Percentiles rank a stretch among this genome's conserved stretches.
These are phyloP conservation scores for Sporothrix pseudoabietina DNA, from an alignment of 2,329 filamentous ascomycete species.

Conservation along the genomic window DNA sequence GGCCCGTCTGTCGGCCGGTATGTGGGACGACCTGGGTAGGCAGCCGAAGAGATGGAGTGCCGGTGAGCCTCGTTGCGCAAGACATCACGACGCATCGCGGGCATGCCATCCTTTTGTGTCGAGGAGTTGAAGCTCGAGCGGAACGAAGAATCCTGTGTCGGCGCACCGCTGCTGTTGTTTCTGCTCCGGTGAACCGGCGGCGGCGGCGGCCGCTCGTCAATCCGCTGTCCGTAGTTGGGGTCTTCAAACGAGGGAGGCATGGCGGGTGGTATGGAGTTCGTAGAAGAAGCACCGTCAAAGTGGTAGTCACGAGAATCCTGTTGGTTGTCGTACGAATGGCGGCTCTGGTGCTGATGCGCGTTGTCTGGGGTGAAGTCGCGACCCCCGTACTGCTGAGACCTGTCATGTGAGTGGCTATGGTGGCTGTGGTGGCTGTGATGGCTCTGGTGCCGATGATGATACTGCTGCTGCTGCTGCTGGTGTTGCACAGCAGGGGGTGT, in stretches of 20 bases:
- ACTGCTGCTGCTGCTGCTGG: slow-evolving; percentile 21
- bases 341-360: slow-evolving; percentile 1
- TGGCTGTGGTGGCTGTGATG: slow-evolving; percentile 26
- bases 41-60: slow-evolving; percentile 47
- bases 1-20: slow-evolving; percentile 54
- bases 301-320: slow-evolving; percentile 44
- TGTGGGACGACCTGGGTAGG: slow-evolving; percentile 56
- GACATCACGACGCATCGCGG: slow-evolving; percentile 61
- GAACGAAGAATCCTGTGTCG: slow-evolving; percentile 46
- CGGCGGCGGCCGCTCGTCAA: slow-evolving; percentile 54
- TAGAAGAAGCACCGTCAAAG: slow-evolving; percentile 19
- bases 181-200: slow-evolving; percentile 58
- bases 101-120: slow-evolving; percentile 46
- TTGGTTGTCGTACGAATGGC: slow-evolving; percentile 39
- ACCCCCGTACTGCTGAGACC: slow-evolving; percentile 25
- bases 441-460: slow-evolving; percentile 13
- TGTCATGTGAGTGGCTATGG: slow-evolving; percentile 29
- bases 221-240: slow-evolving; percentile 13
- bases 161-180: slow-evolving; percentile 48
- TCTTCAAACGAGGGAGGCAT: slow-evolving; percentile 21
- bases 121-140: slow-evolving; percentile 48
- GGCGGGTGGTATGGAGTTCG: neutral
- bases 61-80: slow-evolving; percentile 60
- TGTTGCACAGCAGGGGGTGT: slow-evolving; percentile 41
- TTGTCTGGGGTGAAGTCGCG: slow-evolving; percentile 21